Base-by-base conservation (phyloP, 306 rosid genomes). In the Glycine latifolia region DNA sequence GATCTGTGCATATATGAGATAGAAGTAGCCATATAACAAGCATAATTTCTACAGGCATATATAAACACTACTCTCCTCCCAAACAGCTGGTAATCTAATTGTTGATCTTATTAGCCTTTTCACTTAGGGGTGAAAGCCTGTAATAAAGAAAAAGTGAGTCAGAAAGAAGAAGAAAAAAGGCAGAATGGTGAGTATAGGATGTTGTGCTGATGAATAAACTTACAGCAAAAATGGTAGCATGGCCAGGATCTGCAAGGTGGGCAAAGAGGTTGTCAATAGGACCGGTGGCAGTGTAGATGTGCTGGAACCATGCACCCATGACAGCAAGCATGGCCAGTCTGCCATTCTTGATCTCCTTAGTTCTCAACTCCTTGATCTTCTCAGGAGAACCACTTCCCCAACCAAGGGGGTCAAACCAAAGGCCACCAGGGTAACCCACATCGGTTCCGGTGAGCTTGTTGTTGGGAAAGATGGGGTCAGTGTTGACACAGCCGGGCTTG, bases 201-300 rank as follows among this genome's bases (percentile, higher is more conserved):
- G 31, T 26, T 26, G 31, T 26, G 2, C 2, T 26, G 31, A 26
- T 54, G 9, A 71, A 41, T 54, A 17, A 61, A 72, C 72, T 80
- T 80, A 79, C 83, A 69, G 84, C 44, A 60, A 92, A 89, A 67
- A 90, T 59, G 58, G 90, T 90, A 81, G 94, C 97, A 84, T 90
- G 97, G 26, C 94, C 93, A 14, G 94, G 94, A 84, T 90, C 94
- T 5, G 97, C 89, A 69, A 90, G 97, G 85, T 90, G 94, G 49
- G 93, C 91, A 71, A 90, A 90, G 54, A 92, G 97, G 87, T 92
- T 92, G 80, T 92, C 93, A 16, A 92, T 90, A 31, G 94, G 94
- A 52, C 97, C 94, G 33, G 91, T 79, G 62, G 77, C 83, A 48
- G 83, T 79, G 83, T 79, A 79, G 3, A 79, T 79, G 77, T 79